phyloP scores from a whole-genome alignment of 2,329 filamentous ascomycete species.

The Venturia asperata region DNA sequence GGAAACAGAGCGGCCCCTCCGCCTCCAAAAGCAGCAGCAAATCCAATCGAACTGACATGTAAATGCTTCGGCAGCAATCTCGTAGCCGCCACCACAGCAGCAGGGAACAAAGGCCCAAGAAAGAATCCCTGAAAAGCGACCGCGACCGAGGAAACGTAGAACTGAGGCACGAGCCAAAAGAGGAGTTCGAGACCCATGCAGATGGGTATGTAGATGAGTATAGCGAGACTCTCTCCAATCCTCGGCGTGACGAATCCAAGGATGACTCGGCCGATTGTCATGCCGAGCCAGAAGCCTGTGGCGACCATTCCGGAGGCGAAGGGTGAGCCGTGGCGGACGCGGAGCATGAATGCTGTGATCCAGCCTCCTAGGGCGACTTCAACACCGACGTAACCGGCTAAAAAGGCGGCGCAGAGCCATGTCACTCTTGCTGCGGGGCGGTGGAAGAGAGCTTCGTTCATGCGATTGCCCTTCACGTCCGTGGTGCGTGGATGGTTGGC shows the following conservation, averaged over 20 bases:
- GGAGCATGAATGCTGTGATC: conserved; percentile 84
- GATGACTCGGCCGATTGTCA: conserved; percentile 65
- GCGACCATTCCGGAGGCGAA: conserved; percentile 70
- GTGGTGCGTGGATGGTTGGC: conserved; percentile 41
- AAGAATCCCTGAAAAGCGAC: conserved; percentile 71
- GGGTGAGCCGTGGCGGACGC: conserved; percentile 58
- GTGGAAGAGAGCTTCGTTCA: conserved; percentile 45
- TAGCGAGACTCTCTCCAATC: conserved; percentile 60
- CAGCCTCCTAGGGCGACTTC: conserved; percentile 73
- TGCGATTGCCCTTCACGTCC: conserved; percentile 41
- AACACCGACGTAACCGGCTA: conserved; percentile 70
- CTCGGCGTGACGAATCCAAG: conserved; percentile 70
- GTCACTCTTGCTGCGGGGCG: conserved; percentile 49
- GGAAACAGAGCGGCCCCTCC: conserved; percentile 61
- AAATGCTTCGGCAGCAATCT: conserved; percentile 66
- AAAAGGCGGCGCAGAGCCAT: conserved; percentile 67
- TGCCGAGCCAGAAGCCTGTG: conserved; percentile 77
- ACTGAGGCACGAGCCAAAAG: conserved; percentile 75
- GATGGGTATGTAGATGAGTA: conserved; percentile 55
- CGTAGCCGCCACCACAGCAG: conserved; percentile 63
- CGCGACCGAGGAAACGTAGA: conserved; percentile 65
- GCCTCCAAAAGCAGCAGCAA: conserved; percentile 70
- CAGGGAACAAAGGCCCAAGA: conserved; percentile 71
- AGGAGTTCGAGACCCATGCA: conserved; percentile 60
- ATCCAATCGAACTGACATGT: conserved; percentile 75